These are phyloP conservation scores for Boletus austroedulis DNA, from an alignment of 1,284 basidiomycete species.

Conservation along the genomic window DNA sequence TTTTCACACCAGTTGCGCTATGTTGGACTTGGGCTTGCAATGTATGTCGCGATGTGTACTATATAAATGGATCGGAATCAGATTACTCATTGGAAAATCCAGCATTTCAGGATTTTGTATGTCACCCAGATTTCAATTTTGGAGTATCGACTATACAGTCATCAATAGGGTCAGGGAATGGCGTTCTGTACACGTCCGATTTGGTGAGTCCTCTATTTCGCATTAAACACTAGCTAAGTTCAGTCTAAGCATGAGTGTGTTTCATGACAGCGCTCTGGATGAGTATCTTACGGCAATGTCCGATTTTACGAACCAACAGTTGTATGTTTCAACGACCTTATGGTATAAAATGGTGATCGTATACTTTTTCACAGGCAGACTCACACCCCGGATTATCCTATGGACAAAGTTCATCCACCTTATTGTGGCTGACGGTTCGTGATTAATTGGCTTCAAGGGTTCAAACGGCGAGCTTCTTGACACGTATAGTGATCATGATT, in stretches of 20 bases:
- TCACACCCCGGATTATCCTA: not conserved
- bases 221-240: not conserved
- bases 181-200: not conserved
- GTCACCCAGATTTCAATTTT: not conserved
- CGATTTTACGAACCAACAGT: not conserved
- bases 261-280: not conserved
- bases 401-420: slow-evolving; percentile 2
- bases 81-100: not conserved
- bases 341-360: not conserved
- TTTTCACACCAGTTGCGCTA: not conserved
- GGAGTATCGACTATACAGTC: not conserved
- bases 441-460: too few species aligned
- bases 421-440: slow-evolving; percentile 5
- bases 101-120: not conserved
- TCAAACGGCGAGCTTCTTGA: too few species aligned
- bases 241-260: slow-evolving; percentile 4
- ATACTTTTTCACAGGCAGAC: not conserved
- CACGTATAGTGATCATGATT: slow-evolving; percentile 13
- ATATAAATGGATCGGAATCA: not conserved
- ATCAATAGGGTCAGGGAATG: not conserved
- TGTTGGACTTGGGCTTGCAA: not conserved
- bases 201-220: not conserved
- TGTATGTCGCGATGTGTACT: not conserved
- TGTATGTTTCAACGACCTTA: not conserved
- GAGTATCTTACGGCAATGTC: not conserved